Conservation (phyloP, 208 protist species). For the Leishmania aethiopica region DNA sequence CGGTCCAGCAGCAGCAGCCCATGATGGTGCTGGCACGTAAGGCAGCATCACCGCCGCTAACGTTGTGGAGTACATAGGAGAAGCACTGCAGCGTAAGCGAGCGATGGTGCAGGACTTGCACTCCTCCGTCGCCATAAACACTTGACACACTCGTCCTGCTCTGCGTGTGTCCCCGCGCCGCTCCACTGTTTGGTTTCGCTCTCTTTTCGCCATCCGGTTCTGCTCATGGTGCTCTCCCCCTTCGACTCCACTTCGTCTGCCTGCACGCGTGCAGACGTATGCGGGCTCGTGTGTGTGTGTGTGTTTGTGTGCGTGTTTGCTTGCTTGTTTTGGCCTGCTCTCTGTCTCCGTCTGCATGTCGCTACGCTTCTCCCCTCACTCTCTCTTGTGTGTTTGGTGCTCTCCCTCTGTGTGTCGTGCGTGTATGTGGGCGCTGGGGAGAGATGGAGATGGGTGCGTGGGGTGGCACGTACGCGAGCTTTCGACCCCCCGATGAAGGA, state of each 20-base stretch:
- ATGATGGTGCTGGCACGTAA: background rate
- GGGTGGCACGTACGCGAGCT: background rate
- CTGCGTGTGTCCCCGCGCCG: background rate
- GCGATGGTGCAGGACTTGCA: background rate
- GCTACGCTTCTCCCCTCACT: too few species aligned
- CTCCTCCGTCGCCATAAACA: background rate
- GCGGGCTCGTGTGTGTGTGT: background rate
- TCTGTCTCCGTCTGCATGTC: too few species aligned
- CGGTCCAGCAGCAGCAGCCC: background rate
- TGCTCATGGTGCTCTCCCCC: background rate
- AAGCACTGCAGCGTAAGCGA: background rate
- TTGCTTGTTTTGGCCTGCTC: background rate
- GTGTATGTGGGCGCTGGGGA: background rate
- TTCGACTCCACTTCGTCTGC: background rate
- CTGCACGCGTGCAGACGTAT: background rate
- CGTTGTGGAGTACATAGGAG: background rate
- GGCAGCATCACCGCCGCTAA: background rate
- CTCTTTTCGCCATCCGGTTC: background rate
- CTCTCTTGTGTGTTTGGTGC: too few species aligned
- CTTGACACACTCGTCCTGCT: background rate
- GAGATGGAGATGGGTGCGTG: background rate
- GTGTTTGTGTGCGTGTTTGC: background rate
- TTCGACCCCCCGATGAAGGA: background rate
- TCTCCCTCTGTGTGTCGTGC: too few species aligned
- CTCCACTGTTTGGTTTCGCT: slow-evolving; percentile 1